Evolutionary conservation across 768 basidiomycete genomes (phyloP).

Genomic region (Mycena rebaudengoi): DNA sequence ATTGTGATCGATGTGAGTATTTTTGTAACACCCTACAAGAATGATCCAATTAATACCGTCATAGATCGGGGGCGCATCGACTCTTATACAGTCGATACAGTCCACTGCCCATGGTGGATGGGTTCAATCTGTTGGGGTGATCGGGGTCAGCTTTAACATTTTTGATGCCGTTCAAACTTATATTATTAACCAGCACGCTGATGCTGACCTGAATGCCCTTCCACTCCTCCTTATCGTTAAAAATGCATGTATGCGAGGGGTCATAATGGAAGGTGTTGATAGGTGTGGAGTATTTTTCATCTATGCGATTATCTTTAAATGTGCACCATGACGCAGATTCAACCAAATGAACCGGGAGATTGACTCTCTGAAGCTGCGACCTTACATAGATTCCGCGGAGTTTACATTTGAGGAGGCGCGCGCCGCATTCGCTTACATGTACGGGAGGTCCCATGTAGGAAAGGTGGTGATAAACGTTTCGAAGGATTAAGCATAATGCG

Average conservation of each 20-base stretch:
- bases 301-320: neutral
- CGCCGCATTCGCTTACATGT: conserved; percentile 54
- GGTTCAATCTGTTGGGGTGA: conserved; percentile 46
- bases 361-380: conserved; percentile 42
- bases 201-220: conserved; percentile 33
- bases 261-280: conserved; percentile 51
- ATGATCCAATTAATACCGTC: conserved; percentile 2
- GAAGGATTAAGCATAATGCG: neutral
- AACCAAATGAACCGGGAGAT: conserved; percentile 52
- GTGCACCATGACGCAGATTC: conserved; percentile 37
- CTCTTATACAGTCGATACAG: conserved; percentile 41
- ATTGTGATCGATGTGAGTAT: conserved; percentile 20
- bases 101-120: conserved; percentile 38
- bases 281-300: conserved; percentile 37
- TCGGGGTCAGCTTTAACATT: conserved; percentile 42
- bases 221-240: conserved; percentile 35
- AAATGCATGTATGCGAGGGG: conserved; percentile 46
- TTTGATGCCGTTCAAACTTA: neutral
- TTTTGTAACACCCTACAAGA: conserved; percentile 32
- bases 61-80: conserved; percentile 53
- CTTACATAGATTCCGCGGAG: conserved; percentile 53
- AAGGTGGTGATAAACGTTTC: conserved; percentile 54
- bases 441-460: conserved; percentile 55
- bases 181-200: neutral
- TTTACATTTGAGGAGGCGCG: conserved; percentile 53